A percentile compares a stretch with the other conserved stretches of the same genome.
phyloP scores from a whole-genome alignment of 768 basidiomycete genomes.

The Symmetrospora coprosmae region DNA sequence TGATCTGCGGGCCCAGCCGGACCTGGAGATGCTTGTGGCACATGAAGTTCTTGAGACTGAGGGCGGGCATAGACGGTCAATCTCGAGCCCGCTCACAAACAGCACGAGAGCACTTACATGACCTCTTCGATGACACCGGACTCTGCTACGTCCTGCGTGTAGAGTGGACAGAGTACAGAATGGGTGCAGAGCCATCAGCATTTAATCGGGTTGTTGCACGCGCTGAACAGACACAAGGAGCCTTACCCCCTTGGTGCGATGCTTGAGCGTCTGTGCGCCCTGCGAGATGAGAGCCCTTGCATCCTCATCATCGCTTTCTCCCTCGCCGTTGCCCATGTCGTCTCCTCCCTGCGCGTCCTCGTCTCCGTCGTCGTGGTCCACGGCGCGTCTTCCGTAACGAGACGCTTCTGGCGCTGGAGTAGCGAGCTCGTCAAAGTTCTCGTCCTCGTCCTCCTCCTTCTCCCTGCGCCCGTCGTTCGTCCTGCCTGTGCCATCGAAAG shows the following conservation, averaged over 20 bases:
- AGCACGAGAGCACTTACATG: slow-evolving; percentile 43
- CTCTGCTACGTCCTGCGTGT: slow-evolving; percentile 58
- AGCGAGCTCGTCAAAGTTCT: not conserved
- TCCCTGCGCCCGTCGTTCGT: too few species aligned
- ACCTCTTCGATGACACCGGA: slow-evolving; percentile 75
- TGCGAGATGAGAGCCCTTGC: not conserved
- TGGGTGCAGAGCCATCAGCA: too few species aligned
- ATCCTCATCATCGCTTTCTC: not conserved
- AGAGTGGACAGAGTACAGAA: too few species aligned
- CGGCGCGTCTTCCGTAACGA: not conserved
- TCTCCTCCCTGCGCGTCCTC: not conserved
- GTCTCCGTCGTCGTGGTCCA: not conserved
- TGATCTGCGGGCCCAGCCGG: slow-evolving; percentile 8
- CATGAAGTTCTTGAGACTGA: slow-evolving; percentile 67
- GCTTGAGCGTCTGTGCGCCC: too few species aligned
- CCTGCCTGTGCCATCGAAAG: too few species aligned
- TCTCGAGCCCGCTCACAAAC: not conserved
- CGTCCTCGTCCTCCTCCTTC: not conserved
- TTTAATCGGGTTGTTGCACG: too few species aligned
- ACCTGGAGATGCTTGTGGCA: slow-evolving; percentile 55
- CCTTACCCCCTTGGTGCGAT: too few species aligned
- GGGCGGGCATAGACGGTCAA: not conserved
- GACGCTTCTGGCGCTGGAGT: not conserved
- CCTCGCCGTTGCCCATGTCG: not conserved
- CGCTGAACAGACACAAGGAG: too few species aligned